Base-by-base conservation (phyloP, 2,329 filamentous ascomycete genomes). In the Cercospora berteroae region DNA sequence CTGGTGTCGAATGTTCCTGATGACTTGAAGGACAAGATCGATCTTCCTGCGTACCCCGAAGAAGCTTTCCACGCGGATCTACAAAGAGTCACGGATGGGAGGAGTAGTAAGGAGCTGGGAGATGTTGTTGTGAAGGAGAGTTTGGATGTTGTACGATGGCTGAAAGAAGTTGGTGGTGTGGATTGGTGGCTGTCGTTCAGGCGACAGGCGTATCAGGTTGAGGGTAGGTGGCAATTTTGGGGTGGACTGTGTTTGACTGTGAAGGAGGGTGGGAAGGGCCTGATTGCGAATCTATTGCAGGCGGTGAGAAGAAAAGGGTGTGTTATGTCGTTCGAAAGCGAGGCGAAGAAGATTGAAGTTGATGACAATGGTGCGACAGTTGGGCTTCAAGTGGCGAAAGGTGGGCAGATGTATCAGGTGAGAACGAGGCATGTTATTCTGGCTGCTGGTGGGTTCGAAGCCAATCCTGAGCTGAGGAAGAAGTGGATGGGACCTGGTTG, bases 381-480 rank as follows among this genome's bases (percentile, higher is more conserved):
- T 0, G 79, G 76, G 0, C 73, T 83, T 5, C 67, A 75, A 13
- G 77, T 79, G 1, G 70, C 75, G 25, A 69, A 69, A 18, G 62
- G 70, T 44, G 75, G 76, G 0, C 66, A 71, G 58, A 70, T 67
- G 10, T 67, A 75, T 5, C 64, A 70, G 4, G 75, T 85, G 13
- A 64, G 74, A 0, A 75, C 80, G 55, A 71, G 23, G 74, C 78
- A 82, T 3, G 79, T 88, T 0, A 79, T 89, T 20, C 75, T 89
- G 1, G 85, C 85, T 1, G 86, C 87, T 10, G 88, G 89, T 1
- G 89, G 88, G 0, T 90, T 90, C 72, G 87, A 90, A 76, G 83
- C 87, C 10, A 88, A 85, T 63, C 80, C 87, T 0, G 79, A 81
- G 3, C 81, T 90, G 80, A 81, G 87, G 8, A 78, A 81, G 4